A percentile compares a stretch with the other conserved stretches of the same genome.
phyloP scores from a whole-genome alignment of 352 stramenopile genomes.

The Pythium aquatile region DNA sequence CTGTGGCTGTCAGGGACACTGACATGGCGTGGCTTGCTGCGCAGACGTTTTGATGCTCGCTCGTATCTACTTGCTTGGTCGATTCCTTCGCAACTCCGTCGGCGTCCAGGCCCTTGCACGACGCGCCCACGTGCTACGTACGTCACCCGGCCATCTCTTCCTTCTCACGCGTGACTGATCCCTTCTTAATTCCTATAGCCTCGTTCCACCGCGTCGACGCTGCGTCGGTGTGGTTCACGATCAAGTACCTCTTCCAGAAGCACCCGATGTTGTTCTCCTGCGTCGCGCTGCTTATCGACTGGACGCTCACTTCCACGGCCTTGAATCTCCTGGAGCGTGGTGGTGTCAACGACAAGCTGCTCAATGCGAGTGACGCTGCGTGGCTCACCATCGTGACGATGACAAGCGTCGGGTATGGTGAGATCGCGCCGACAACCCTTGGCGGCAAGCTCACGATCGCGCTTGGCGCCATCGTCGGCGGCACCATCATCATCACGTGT shows the following conservation, averaged over 20 bases:
- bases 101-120: constrained; percentile 40
- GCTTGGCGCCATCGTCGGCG: constrained; percentile 53
- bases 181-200: constrained; percentile 15
- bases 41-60: constrained; percentile 48
- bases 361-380: constrained; percentile 44
- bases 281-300: constrained; percentile 43
- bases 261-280: constrained; percentile 42
- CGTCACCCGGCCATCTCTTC: neutral
- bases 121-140: constrained; percentile 40
- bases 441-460: constrained; percentile 59
- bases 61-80: constrained; percentile 54
- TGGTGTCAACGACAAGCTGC: constrained; percentile 41
- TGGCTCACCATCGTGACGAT: constrained; percentile 74
- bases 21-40: neutral
- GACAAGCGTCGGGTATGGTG: constrained; percentile 59
- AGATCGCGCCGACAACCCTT: constrained; percentile 46
- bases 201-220: constrained; percentile 57
- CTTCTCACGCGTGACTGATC: constrained; percentile 12
- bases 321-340: constrained; percentile 59
- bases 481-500: constrained; percentile 53
- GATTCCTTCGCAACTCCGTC: constrained; percentile 47
- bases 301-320: constrained; percentile 49
- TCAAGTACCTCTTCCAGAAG: constrained; percentile 60
- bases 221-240: constrained; percentile 57
- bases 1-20: neutral